phyloP scores from a whole-genome alignment of 768 basidiomycete species.

The Pleurotus ostreatus region DNA sequence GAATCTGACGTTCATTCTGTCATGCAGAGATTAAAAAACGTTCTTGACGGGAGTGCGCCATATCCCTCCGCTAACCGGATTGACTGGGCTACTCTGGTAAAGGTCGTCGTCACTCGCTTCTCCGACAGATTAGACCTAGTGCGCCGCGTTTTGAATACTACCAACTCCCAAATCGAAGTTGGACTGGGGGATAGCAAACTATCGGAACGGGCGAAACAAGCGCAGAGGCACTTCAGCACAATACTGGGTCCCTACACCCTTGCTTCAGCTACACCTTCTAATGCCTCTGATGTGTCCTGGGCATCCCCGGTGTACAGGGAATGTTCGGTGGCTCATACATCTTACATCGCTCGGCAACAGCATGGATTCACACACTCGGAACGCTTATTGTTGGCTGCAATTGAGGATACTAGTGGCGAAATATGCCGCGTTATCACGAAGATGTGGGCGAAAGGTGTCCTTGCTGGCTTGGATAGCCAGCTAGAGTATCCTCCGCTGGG shows the following conservation, averaged over 20 bases:
- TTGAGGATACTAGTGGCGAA: constrained; percentile 34
- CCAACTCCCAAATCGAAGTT: constrained; percentile 7
- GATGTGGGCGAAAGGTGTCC: constrained; percentile 43
- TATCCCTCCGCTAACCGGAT: constrained; percentile 24
- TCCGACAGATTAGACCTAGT: constrained; percentile 36
- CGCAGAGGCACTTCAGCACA: constrained; percentile 22
- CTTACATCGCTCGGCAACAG: constrained; percentile 15
- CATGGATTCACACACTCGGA: constrained; percentile 25
- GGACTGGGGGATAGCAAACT: not conserved
- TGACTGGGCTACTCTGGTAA: constrained; percentile 37
- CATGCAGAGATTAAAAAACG: constrained; percentile 20
- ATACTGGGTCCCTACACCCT: constrained; percentile 31
- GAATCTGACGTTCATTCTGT: constrained; percentile 21
- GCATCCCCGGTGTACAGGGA: constrained; percentile 28
- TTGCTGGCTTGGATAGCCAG: constrained; percentile 17
- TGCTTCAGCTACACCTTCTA: not conserved
- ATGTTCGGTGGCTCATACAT: constrained; percentile 29
- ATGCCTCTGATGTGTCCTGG: constrained; percentile 21
- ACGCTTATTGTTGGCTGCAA: constrained; percentile 21
- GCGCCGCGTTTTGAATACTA: constrained; percentile 28
- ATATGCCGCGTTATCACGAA: constrained; percentile 41
- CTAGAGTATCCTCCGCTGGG: not conserved
- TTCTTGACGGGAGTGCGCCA: constrained; percentile 15
- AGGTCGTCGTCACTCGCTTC: constrained; percentile 37
- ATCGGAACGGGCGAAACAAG: constrained; percentile 15